Base-by-base conservation (phyloP, 805 yeast species). In the Lipomyces chichibuensis region DNA sequence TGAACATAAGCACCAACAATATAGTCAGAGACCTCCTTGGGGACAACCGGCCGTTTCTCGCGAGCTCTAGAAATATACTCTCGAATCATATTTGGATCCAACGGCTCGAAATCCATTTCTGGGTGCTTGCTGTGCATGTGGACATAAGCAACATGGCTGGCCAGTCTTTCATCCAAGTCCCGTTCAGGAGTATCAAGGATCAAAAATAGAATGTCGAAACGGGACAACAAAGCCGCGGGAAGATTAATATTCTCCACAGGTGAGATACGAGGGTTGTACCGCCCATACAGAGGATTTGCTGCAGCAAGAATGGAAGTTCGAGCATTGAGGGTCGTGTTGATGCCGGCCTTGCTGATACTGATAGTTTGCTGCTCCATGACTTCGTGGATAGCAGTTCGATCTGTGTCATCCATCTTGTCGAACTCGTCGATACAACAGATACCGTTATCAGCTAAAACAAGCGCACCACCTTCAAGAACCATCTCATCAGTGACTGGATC, bases 361-460 rank as follows among this genome's bases (percentile, higher is more conserved):
- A 95, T 95, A 1, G 99, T 95, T 79, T 95, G 99, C 78, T 95
- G 99, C 80, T 95, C 99, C 99, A 95, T 95, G 43, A 95, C 99
- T 82, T 94, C 99, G 79, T 94, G 98, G 75, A 95, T 95, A 1
- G 98, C 98, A 0, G 98, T 95, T 75, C 99, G 84, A 80, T 95
- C 99, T 70, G 85, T 80, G 78, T 95, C 99, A 77, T 94, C 98
- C 99, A 95, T 95, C 81, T 95, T 95, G 80, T 95, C 99, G 76
- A 95, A 95, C 82, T 95, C 99, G 84, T 95, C 99, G 76, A 95
- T 95, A 78, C 99, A 95, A 81, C 98, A 95, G 70, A 95, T 89
- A 77, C 99, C 99, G 76, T 94, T 92, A 80, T 95, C 99, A 0
- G 99, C 97, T 65, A 95, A 81, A 6, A 95, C 98, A 65, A 95